These are phyloP conservation scores for Limnomonas spitsbergensis DNA, from an alignment of 139 green algal species.

Conservation along the genomic window DNA sequence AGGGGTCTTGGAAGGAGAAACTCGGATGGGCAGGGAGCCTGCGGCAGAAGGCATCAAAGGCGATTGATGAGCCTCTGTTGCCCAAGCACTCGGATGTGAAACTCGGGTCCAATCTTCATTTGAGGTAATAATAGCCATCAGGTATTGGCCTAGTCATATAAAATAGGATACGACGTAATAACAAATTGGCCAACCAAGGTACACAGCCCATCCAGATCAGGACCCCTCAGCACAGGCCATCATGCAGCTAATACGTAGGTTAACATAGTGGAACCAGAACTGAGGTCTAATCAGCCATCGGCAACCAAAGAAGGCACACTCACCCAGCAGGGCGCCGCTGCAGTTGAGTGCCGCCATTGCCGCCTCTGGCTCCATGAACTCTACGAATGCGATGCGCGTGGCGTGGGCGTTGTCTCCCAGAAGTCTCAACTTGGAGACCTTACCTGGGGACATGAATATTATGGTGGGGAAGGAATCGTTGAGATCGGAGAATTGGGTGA, in stretches of 20 bases:
- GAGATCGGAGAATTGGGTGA: too few species aligned
- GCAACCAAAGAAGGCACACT: background rate
- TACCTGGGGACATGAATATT: conserved; percentile 54
- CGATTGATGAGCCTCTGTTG: too few species aligned
- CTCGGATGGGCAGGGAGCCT: conserved; percentile 70
- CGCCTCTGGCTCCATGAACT: conserved; percentile 80
- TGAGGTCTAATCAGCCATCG: background rate
- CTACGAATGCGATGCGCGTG: conserved; percentile 94
- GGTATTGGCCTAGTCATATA: too few species aligned
- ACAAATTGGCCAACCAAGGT: too few species aligned
- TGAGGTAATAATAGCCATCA: too few species aligned
- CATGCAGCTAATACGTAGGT: too few species aligned
- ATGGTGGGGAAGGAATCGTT: too few species aligned
- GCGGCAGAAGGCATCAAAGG: background rate
- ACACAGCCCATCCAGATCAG: too few species aligned
- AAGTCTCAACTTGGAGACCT: conserved; percentile 77
- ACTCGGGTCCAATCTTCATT: too few species aligned
- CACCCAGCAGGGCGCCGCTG: conserved; percentile 83
- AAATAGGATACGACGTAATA: too few species aligned
- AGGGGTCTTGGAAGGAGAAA: conserved; percentile 86
- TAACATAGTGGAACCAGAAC: background rate
- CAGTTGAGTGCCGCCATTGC: conserved; percentile 86
- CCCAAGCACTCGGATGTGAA: too few species aligned
- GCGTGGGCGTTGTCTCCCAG: conserved; percentile 84
- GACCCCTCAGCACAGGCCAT: too few species aligned